These are phyloP conservation scores for Saccharomycopsis crataegensis DNA, from an alignment of 1,139 yeast genomes.

Conservation along the genomic window DNA sequence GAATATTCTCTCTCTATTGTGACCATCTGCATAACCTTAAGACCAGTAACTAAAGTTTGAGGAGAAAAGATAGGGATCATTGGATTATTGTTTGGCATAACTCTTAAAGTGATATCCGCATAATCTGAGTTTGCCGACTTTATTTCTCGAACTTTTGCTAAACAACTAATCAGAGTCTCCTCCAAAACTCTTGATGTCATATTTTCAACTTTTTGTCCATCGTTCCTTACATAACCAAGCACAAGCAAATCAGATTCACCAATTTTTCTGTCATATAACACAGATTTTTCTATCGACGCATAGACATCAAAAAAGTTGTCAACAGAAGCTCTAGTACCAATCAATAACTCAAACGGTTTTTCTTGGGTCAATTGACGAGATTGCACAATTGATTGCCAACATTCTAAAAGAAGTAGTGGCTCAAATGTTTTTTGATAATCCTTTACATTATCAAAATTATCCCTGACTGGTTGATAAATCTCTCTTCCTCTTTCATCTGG, in stretches of 20 bases:
- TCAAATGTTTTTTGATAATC: constrained; percentile 66
- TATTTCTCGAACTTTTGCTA: constrained; percentile 72
- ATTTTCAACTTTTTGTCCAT: constrained; percentile 18
- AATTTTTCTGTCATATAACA: constrained; percentile 44
- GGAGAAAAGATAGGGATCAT: constrained; percentile 55
- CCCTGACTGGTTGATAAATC: constrained; percentile 35
- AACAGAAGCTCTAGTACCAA: constrained; percentile 77
- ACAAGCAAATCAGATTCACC: constrained; percentile 77
- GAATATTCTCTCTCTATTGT: constrained; percentile 91
- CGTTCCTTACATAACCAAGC: constrained; percentile 41
- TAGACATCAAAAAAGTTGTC: constrained; percentile 87
- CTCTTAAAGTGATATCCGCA: constrained; percentile 69
- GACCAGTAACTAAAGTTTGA: constrained; percentile 53
- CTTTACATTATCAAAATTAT: constrained; percentile 44
- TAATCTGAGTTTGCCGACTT: constrained; percentile 57
- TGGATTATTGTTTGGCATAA: constrained; percentile 42
- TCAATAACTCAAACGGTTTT: constrained; percentile 55
- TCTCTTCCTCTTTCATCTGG: constrained; percentile 43
- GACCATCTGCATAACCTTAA: constrained; percentile 77
- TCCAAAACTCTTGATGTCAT: constrained; percentile 26
- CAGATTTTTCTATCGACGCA: constrained; percentile 57
- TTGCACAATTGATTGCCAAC: constrained; percentile 86
- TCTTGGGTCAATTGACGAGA: constrained; percentile 60
- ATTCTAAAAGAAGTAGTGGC: constrained; percentile 79
- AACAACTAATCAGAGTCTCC: constrained; percentile 36